Evolutionary conservation across 306 rosid species (phyloP).

Genomic region (Argentina anserina): DNA sequence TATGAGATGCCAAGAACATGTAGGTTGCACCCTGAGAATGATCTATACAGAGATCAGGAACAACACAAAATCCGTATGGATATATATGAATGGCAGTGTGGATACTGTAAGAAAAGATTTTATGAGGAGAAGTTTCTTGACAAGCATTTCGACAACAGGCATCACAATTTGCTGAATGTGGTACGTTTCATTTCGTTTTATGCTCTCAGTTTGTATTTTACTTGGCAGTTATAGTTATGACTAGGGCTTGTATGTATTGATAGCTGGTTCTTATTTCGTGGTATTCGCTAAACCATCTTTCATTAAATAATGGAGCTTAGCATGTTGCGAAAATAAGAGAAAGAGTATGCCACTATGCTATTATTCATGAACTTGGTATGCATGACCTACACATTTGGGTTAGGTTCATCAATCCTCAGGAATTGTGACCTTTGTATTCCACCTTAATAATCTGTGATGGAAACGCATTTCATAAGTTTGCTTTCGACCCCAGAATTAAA

Average conservation of each 20-base stretch:
- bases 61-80: constrained; percentile 70
- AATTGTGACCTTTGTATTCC: background rate
- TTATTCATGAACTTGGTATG: background rate
- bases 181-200: constrained; percentile 33
- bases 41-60: constrained; percentile 83
- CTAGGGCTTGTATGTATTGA: background rate
- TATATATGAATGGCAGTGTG: constrained; percentile 82
- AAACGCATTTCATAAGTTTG: background rate
- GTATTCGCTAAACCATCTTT: background rate
- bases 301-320: background rate
- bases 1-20: constrained; percentile 58
- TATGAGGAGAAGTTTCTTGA: constrained; percentile 75
- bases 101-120: constrained; percentile 88
- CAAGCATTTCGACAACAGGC: constrained; percentile 72
- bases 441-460: background rate
- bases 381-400: background rate
- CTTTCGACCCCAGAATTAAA: background rate
- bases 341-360: background rate
- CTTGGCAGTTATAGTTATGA: constrained; percentile 11
- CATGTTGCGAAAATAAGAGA: background rate
- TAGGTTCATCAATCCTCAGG: background rate
- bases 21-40: constrained; percentile 73
- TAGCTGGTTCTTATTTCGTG: background rate
- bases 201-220: background rate
- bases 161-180: constrained; percentile 56